These are phyloP conservation scores for Durotheca rogersii DNA, from an alignment of 495 filamentous ascomycete genomes.

Conservation along the genomic window DNA sequence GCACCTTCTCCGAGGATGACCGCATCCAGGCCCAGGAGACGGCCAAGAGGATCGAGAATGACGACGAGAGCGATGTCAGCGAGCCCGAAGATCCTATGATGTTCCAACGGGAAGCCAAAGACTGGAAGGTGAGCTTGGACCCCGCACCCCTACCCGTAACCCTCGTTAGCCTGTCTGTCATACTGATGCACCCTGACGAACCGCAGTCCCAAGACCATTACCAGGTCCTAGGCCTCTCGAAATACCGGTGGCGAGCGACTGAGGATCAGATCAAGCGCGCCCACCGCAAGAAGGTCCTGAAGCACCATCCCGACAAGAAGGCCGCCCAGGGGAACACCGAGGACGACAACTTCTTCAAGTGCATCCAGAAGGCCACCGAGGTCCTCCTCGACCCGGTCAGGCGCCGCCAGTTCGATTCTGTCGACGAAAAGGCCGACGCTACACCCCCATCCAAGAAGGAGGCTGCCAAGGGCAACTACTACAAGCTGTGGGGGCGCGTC, in stretches of 20 bases:
- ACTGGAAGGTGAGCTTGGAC: conserved; percentile 81
- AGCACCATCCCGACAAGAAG: conserved; percentile 98
- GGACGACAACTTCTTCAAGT: conserved; percentile 99
- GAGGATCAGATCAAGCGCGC: conserved; percentile 98
- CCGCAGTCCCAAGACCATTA: conserved; percentile 92
- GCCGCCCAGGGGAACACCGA: conserved; percentile 83
- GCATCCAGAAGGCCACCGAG: conserved; percentile 97
- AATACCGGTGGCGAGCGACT: conserved; percentile 87
- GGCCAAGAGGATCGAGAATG: conserved; percentile 93
- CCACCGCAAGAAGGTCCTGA: conserved; percentile 98
- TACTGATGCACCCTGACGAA: no score
- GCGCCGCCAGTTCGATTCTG: conserved; percentile 93
- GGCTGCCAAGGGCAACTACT: conserved; percentile 79
- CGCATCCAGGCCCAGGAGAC: conserved; percentile 91
- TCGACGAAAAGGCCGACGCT: conserved; percentile 88
- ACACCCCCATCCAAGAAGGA: conserved; percentile 92
- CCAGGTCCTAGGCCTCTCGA: conserved; percentile 88
- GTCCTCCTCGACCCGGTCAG: conserved; percentile 87
- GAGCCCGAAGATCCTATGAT: conserved; percentile 90
- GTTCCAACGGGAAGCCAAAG: conserved; percentile 90
- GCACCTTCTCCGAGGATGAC: conserved; percentile 98
- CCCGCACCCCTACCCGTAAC: no score
- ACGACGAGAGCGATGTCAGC: conserved; percentile 84
- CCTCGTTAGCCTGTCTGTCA: no score
- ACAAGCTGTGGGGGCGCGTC: conserved; percentile 85